phyloP scores from a whole-genome alignment of 2,329 filamentous ascomycete genomes.

The Fusarium sororula region DNA sequence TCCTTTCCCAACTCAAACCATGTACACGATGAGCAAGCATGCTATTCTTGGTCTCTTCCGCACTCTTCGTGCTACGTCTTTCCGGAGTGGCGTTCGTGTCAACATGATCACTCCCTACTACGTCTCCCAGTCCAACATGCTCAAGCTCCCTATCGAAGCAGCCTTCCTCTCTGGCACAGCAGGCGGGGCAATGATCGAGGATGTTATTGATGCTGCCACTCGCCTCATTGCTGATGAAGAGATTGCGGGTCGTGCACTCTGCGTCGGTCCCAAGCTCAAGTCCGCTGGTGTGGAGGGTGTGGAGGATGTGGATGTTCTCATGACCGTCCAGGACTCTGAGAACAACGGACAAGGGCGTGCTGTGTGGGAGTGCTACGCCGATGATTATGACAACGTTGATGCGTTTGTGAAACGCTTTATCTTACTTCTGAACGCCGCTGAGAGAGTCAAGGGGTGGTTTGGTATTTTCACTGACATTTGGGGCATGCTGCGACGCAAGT shows the following conservation, averaged over 20 bases:
- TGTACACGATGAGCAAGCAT: constrained; percentile 72
- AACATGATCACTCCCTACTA: constrained; percentile 77
- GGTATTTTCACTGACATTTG: constrained; percentile 53
- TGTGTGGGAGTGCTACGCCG: constrained; percentile 69
- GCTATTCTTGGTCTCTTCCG: constrained; percentile 72
- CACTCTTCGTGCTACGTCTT: constrained; percentile 60
- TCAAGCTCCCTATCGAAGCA: constrained; percentile 58
- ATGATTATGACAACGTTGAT: constrained; percentile 67
- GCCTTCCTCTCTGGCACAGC: constrained; percentile 63
- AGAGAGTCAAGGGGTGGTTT: constrained; percentile 61
- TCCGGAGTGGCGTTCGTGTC: constrained; percentile 62
- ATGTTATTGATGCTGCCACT: constrained; percentile 72
- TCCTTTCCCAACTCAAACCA: constrained; percentile 55
- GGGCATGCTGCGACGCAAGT: constrained; percentile 37
- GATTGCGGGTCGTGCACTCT: constrained; percentile 65
- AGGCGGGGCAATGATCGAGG: constrained; percentile 60
- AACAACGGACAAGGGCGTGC: constrained; percentile 53
- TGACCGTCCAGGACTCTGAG: constrained; percentile 45
- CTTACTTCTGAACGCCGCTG: constrained; percentile 61
- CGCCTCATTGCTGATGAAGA: constrained; percentile 67
- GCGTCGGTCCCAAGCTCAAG: constrained; percentile 64
- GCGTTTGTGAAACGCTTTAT: constrained; percentile 64
- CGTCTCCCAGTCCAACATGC: constrained; percentile 64
- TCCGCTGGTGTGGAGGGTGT: constrained; percentile 24
- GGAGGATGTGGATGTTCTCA: constrained; percentile 47